A percentile compares a stretch with the other conserved stretches of the same genome.
These are phyloP conservation scores for Lactuca saligna DNA, from an alignment of 129 eudicot genomes.

Conservation along the genomic window DNA sequence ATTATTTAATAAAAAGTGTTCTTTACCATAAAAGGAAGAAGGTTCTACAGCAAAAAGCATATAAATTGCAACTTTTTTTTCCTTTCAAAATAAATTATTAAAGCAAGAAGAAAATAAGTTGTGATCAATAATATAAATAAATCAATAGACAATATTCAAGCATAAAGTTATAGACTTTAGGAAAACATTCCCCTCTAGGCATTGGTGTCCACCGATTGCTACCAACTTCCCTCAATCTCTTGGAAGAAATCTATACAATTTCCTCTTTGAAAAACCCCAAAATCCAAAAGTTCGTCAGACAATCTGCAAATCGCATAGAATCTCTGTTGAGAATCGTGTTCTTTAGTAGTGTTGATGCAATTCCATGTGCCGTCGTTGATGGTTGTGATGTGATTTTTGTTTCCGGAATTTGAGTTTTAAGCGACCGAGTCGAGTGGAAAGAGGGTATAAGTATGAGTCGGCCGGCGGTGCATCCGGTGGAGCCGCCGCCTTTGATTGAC, in stretches of 20 bases:
- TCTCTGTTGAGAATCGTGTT: conserved; percentile 1
- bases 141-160: conserved; percentile 9
- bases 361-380: not conserved
- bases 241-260: not conserved
- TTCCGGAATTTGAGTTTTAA: conserved; percentile 9
- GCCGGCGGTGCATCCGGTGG: conserved; percentile 97
- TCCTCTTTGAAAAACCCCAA: conserved; percentile 9
- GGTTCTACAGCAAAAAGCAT: not conserved
- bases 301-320: conserved; percentile 10
- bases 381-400: conserved; percentile 21
- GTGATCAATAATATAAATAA: not conserved
- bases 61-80: not conserved
- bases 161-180: conserved; percentile 22
- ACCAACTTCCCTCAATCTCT: conserved; percentile 18
- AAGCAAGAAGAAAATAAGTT: not conserved
- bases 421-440: conserved; percentile 8
- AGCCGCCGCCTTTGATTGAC: conserved; percentile 51
- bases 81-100: not conserved
- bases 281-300: conserved; percentile 13
- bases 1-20: not conserved
- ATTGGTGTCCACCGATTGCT: conserved; percentile 25
- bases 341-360: conserved; percentile 1
- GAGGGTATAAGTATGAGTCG: conserved; percentile 51
- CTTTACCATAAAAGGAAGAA: not conserved
- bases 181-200: conserved; percentile 28